Percentiles rank a stretch among this genome's conserved stretches.
Conservation (phyloP, 1,139 yeast species). For the Yamadazyma dushanensis region DNA sequence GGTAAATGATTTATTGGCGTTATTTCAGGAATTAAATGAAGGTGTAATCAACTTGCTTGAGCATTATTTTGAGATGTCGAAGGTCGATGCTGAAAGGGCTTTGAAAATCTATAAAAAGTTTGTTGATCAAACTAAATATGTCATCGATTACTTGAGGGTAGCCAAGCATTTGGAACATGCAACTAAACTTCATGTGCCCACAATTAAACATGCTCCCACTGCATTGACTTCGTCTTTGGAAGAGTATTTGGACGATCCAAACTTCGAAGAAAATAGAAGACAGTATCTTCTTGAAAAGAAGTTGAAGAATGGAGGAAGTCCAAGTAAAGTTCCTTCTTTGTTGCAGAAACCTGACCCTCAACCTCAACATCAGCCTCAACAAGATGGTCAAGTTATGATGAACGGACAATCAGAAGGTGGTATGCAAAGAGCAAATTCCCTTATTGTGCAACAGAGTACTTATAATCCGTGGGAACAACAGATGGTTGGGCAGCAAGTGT, state of each 20-base stretch:
- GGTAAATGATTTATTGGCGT: conserved; percentile 79
- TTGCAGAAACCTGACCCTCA: conserved; percentile 10
- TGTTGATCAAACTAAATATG: conserved; percentile 84
- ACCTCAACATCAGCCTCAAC: conserved; percentile 11
- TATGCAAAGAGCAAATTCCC: conserved; percentile 27
- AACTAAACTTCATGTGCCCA: conserved; percentile 89
- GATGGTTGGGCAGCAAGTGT: conserved; percentile 11
- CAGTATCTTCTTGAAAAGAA: conserved; percentile 69
- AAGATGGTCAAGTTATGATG: not conserved
- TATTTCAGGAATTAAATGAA: conserved; percentile 89
- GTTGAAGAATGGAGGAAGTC: conserved; percentile 7
- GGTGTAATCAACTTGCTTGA: conserved; percentile 92
- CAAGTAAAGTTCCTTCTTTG: conserved; percentile 6
- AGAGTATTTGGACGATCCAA: conserved; percentile 86
- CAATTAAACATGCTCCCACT: conserved; percentile 96
- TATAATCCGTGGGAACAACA: conserved; percentile 45
- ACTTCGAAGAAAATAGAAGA: conserved; percentile 74
- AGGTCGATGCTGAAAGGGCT: conserved; percentile 83
- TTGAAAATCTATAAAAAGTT: conserved; percentile 80
- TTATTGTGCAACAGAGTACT: conserved; percentile 44
- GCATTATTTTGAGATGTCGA: conserved; percentile 91
- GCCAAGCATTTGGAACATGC: conserved; percentile 88
- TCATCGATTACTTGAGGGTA: conserved; percentile 79
- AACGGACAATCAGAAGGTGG: conserved; percentile 2
- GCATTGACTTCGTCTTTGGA: conserved; percentile 84